Percentiles rank a stretch among this genome's conserved stretches.
phyloP scores from a whole-genome alignment of 78 protist species.

The Bigelowiella natans region DNA sequence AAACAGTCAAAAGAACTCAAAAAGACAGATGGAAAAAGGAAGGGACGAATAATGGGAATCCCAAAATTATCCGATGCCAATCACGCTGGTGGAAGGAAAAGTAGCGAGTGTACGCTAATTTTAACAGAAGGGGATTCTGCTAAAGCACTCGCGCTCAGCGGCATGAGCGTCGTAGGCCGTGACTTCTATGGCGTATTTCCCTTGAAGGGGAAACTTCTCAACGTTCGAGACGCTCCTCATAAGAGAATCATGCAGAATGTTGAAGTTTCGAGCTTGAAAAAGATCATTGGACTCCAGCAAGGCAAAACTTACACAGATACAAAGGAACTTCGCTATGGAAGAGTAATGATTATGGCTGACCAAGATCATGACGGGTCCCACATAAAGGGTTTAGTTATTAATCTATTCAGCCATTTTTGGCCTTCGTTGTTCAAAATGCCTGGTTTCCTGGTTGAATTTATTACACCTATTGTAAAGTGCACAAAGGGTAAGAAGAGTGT shows the following conservation, averaged over 20 bases:
- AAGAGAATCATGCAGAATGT: slow-evolving; percentile 48
- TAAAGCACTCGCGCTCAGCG: slow-evolving; percentile 68
- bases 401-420: slow-evolving; percentile 90
- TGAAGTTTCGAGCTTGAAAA: slow-evolving; percentile 60
- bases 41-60: background rate
- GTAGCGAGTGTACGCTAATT: slow-evolving; percentile 87
- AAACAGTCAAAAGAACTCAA: slow-evolving; percentile 51
- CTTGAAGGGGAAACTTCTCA: slow-evolving; percentile 91
- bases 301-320: slow-evolving; percentile 37
- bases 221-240: slow-evolving; percentile 85
- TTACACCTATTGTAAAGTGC: slow-evolving; percentile 89
- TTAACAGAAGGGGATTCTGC: slow-evolving; percentile 97
- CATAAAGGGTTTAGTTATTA: slow-evolving; percentile 98
- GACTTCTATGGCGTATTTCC: slow-evolving; percentile 98
- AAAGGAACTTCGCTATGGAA: slow-evolving; percentile 84
- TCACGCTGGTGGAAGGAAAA: slow-evolving; percentile 73
- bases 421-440: slow-evolving; percentile 68
- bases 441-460: slow-evolving; percentile 80
- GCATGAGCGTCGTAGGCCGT: slow-evolving; percentile 75
- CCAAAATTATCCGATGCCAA: slow-evolving; percentile 92
- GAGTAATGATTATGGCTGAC: slow-evolving; percentile 97
- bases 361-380: slow-evolving; percentile 99
- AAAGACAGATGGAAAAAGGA: slow-evolving; percentile 45
- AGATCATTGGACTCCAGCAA: slow-evolving; percentile 81
- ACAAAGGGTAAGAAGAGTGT: background rate